These are phyloP conservation scores for Melanopsichium pennsylvanicum DNA, from an alignment of 1,284 basidiomycete genomes.

Conservation along the genomic window DNA sequence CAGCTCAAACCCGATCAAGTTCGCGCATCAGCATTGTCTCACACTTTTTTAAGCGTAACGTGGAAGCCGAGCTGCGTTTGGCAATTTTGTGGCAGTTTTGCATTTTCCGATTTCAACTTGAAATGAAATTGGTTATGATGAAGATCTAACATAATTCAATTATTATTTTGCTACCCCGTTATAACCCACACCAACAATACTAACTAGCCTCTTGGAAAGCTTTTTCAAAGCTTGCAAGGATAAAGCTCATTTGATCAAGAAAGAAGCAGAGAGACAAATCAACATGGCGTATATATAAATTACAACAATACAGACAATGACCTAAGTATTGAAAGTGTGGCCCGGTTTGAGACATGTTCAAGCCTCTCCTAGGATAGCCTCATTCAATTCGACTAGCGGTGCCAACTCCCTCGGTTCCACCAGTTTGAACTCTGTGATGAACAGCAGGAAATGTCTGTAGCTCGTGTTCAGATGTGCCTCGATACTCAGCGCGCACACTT, in stretches of 20 bases:
- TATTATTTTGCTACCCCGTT: too few species aligned
- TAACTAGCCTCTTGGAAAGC: too few species aligned
- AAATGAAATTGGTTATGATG: too few species aligned
- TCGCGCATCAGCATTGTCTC: too few species aligned
- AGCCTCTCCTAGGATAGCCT: slow-evolving; percentile 77
- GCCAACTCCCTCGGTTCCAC: slow-evolving; percentile 96
- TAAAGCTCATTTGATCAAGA: too few species aligned
- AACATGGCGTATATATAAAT: too few species aligned
- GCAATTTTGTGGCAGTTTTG: neutral
- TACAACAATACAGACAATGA: too few species aligned
- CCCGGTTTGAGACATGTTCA: slow-evolving; percentile 1
- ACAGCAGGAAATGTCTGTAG: slow-evolving; percentile 97
- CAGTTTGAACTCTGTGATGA: slow-evolving; percentile 97
- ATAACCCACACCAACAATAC: too few species aligned
- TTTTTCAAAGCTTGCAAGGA: too few species aligned
- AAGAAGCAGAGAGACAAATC: too few species aligned
- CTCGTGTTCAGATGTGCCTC: slow-evolving; percentile 99
- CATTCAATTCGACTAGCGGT: slow-evolving; percentile 94
- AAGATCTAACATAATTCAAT: too few species aligned
- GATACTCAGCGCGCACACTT: slow-evolving; percentile 95
- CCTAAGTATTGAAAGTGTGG: too few species aligned
- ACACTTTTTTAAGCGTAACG: neutral
- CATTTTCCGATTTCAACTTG: slow-evolving; percentile 1
- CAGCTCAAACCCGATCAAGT: slow-evolving; percentile 1
- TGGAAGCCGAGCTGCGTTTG: slow-evolving; percentile 4